These are phyloP conservation scores for Turnera subulata DNA, from an alignment of 345 rosid species.

Conservation along the genomic window DNA sequence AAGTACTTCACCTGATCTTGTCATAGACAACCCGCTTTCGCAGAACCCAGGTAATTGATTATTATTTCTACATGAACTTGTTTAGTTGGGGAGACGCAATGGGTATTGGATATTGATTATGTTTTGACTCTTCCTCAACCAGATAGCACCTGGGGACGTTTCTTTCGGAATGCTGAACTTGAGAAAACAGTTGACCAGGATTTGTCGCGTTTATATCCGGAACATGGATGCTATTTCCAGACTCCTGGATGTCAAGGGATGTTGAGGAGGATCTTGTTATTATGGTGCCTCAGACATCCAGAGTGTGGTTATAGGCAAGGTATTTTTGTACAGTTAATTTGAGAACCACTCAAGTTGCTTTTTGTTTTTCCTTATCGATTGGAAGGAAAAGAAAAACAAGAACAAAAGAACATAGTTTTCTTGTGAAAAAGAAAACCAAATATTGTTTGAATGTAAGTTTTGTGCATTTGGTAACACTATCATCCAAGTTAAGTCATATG, in stretches of 20 bases:
- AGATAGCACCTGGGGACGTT: constrained; percentile 97
- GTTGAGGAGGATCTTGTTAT: constrained; percentile 74
- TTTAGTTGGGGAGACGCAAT: background rate
- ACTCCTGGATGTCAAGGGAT: constrained; percentile 96
- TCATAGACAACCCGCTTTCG: constrained; percentile 84
- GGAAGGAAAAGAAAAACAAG: too few relatives aligned
- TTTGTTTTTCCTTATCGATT: background rate
- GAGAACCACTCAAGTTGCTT: background rate
- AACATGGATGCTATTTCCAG: constrained; percentile 90
- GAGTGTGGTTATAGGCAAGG: constrained; percentile 90
- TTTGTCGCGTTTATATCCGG: constrained; percentile 88
- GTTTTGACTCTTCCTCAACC: constrained; percentile 2
- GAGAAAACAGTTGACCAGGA: constrained; percentile 95
- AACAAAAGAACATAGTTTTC: too few relatives aligned
- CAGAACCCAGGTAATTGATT: constrained; percentile 80
- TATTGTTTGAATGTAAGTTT: too few relatives aligned
- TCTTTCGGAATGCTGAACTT: constrained; percentile 87
- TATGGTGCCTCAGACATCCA: constrained; percentile 95
- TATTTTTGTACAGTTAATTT: constrained; percentile 14
- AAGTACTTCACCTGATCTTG: constrained; percentile 58
- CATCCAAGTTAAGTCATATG: too few relatives aligned
- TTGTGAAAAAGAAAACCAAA: too few relatives aligned
- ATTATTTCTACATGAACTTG: background rate
- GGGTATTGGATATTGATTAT: background rate
- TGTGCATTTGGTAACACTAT: too few relatives aligned